Percentiles rank a stretch among this genome's conserved stretches.
Evolutionary conservation across 495 filamentous ascomycete genomes (phyloP).

Genomic region (Daldinia childiae): DNA sequence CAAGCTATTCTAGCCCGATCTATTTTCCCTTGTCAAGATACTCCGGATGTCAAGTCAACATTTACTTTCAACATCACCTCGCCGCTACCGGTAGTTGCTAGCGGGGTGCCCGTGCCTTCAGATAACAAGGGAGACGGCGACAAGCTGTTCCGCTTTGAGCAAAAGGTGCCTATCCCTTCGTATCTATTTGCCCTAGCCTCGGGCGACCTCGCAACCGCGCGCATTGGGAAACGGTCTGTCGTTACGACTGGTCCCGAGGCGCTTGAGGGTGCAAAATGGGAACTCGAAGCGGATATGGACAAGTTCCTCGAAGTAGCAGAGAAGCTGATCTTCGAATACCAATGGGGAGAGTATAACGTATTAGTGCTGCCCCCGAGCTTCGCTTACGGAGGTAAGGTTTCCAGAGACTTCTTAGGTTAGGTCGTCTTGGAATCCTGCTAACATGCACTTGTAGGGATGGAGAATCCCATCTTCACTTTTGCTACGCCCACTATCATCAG

Average conservation of each 20-base stretch:
- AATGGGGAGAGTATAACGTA: conserved; percentile 95
- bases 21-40: conserved; percentile 96
- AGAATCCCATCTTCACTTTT: conserved; percentile 94
- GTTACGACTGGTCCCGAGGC: conserved; percentile 90
- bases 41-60: conserved; percentile 91
- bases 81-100: conserved; percentile 86
- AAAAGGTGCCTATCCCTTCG: conserved; percentile 90
- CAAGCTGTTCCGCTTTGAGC: conserved; percentile 81
- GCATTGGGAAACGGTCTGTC: conserved; percentile 83
- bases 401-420: neutral
- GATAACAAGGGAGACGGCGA: conserved; percentile 57
- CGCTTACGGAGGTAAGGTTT: conserved; percentile 69
- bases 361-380: conserved; percentile 90
- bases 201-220: conserved; percentile 84
- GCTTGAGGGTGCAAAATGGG: conserved; percentile 83
- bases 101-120: conserved; percentile 75
- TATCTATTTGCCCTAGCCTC: conserved; percentile 94
- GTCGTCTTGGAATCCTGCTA: neutral
- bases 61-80: conserved; percentile 89
- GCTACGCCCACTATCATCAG: conserved; percentile 92
- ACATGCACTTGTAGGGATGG: conserved; percentile 73
- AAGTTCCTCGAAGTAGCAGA: conserved; percentile 90
- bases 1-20: conserved; percentile 95
- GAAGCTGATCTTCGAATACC: conserved; percentile 86
- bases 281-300: conserved; percentile 89